These are phyloP conservation scores for Fraxinus anomala DNA, from an alignment of 257 asterid genomes.

Conservation along the genomic window DNA sequence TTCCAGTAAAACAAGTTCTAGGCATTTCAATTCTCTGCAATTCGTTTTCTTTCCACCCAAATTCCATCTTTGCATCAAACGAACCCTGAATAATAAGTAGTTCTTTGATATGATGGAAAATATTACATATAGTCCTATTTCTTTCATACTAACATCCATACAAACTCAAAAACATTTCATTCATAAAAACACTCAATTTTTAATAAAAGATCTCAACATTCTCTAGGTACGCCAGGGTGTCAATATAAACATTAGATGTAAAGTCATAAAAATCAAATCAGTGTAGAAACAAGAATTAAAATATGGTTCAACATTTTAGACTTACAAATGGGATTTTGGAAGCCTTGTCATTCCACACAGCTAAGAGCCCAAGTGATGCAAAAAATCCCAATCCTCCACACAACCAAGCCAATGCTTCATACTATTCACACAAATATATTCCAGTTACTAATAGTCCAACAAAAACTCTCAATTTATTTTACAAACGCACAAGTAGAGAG, in stretches of 20 bases:
- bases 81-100: background rate
- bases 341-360: conserved; percentile 94
- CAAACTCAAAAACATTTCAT: background rate
- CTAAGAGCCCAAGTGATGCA: conserved; percentile 67
- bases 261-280: background rate
- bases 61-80: too few relatives aligned
- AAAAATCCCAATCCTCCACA: conserved; percentile 80
- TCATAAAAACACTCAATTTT: background rate
- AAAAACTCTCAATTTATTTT: conserved; percentile 5
- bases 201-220: background rate
- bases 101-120: background rate
- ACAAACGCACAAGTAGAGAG: background rate
- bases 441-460: conserved; percentile 5
- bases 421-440: conserved; percentile 41
- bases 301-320: conserved; percentile 3
- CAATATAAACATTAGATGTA: background rate
- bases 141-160: background rate
- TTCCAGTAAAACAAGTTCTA: too few relatives aligned
- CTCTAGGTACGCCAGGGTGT: background rate
- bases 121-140: too few relatives aligned
- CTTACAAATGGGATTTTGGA: conserved; percentile 85
- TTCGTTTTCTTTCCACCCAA: too few relatives aligned
- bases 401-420: conserved; percentile 93
- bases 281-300: background rate
- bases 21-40: too few relatives aligned